These are phyloP conservation scores for Leccinum uliginosum DNA, from an alignment of 768 basidiomycete species.

Conservation along the genomic window DNA sequence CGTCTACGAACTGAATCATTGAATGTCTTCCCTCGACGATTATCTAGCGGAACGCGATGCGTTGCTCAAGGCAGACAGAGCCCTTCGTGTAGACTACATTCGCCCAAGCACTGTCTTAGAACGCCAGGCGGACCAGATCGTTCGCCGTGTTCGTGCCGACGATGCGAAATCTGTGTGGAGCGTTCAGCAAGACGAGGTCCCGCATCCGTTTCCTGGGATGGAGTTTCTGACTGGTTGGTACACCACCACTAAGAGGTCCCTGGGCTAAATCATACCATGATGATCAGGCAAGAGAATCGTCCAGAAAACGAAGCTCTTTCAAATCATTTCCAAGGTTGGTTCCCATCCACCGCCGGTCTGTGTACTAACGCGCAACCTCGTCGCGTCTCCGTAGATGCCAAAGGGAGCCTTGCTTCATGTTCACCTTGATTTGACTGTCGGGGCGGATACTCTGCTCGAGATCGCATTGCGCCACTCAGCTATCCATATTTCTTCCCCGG, in stretches of 20 bases:
- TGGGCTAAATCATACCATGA: background rate
- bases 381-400: slow-evolving; percentile 52
- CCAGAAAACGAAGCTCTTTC: slow-evolving; percentile 55
- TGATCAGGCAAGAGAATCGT: slow-evolving; percentile 51
- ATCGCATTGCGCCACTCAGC: slow-evolving; percentile 54
- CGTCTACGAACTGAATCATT: too few relatives aligned
- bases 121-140: slow-evolving; percentile 50
- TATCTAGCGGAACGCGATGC: slow-evolving; percentile 25
- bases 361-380: background rate
- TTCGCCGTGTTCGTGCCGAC: slow-evolving; percentile 48
- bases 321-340: slow-evolving; percentile 54
- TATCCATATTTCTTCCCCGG: slow-evolving; percentile 53
- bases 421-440: slow-evolving; percentile 72
- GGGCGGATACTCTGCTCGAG: slow-evolving; percentile 45
- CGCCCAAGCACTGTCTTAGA: slow-evolving; percentile 36
- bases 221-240: slow-evolving; percentile 64
- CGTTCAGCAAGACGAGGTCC: slow-evolving; percentile 45
- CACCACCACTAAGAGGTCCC: background rate
- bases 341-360: background rate
- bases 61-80: slow-evolving; percentile 40
- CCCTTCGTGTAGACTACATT: slow-evolving; percentile 45
- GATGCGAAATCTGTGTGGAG: slow-evolving; percentile 62
- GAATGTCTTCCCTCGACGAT: slow-evolving; percentile 14
- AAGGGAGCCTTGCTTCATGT: slow-evolving; percentile 74
- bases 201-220: slow-evolving; percentile 73